Percentiles rank a stretch among this genome's conserved stretches.
Conservation (phyloP, 148 eudicot genomes). For the Chenopodium quinoa region DNA sequence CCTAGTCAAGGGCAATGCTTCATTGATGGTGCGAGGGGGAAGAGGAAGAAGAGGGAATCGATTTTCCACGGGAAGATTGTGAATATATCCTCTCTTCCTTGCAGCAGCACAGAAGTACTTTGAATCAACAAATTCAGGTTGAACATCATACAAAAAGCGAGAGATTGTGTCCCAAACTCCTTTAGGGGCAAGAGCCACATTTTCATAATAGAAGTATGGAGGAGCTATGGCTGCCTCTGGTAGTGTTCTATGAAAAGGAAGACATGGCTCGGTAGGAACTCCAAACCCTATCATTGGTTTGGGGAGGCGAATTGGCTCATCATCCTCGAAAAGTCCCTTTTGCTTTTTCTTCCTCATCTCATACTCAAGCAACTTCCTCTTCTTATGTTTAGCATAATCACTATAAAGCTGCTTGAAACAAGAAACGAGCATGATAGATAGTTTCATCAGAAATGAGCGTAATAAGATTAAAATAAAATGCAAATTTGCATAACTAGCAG, state of each 20-base stretch:
- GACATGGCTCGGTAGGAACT: constrained; percentile 41
- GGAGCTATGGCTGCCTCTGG: constrained; percentile 68
- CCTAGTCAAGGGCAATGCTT: constrained; percentile 67
- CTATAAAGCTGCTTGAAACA: constrained; percentile 10
- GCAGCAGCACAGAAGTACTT: constrained; percentile 79
- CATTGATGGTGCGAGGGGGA: constrained; percentile 68
- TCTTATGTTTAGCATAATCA: constrained; percentile 32
- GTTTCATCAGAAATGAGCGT: not conserved
- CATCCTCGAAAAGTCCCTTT: constrained; percentile 33
- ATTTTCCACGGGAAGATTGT: constrained; percentile 66
- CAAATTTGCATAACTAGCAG: not conserved
- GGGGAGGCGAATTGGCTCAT: constrained; percentile 67
- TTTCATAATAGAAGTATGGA: constrained; percentile 86
- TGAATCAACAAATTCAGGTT: constrained; percentile 89
- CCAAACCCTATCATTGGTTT: constrained; percentile 95
- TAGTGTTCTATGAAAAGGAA: constrained; percentile 37
- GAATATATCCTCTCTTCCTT: constrained; percentile 83
- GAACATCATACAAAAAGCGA: constrained; percentile 65
- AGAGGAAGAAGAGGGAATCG: constrained; percentile 69
- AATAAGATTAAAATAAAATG: not conserved
- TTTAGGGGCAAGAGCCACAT: constrained; percentile 89
- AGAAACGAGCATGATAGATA: not conserved
- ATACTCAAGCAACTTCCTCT: constrained; percentile 43
- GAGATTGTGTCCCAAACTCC: constrained; percentile 91
- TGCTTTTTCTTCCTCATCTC: constrained; percentile 37